Evolutionary conservation across 2,329 filamentous ascomycete species (phyloP).

Genomic region (Alternaria gansuensis): DNA sequence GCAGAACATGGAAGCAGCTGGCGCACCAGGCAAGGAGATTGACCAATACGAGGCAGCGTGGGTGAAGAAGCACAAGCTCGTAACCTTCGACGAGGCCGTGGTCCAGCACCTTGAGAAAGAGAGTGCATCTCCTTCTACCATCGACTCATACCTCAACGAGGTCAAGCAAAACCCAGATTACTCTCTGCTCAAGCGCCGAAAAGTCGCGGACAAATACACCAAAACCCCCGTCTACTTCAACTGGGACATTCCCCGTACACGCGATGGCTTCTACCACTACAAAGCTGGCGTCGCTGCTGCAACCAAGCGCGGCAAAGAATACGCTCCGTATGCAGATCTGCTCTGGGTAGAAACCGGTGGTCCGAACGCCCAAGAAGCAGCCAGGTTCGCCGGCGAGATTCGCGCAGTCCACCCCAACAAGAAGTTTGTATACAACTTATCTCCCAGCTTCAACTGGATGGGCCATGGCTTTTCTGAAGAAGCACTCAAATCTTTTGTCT

Average conservation of each 20-base stretch:
- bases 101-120: constrained; percentile 75
- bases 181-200: constrained; percentile 79
- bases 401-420: constrained; percentile 75
- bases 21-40: constrained; percentile 80
- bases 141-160: constrained; percentile 72
- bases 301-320: constrained; percentile 91
- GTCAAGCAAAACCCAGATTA: constrained; percentile 73
- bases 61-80: constrained; percentile 84
- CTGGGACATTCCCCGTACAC: constrained; percentile 91
- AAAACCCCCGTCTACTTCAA: constrained; percentile 78
- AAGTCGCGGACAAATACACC: constrained; percentile 73
- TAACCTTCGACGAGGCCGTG: constrained; percentile 93
- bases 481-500: constrained; percentile 88
- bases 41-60: constrained; percentile 86
- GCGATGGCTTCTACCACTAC: constrained; percentile 95
- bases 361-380: constrained; percentile 80
- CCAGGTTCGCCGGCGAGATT: constrained; percentile 79
- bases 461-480: constrained; percentile 87
- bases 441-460: constrained; percentile 99
- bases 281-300: constrained; percentile 82
- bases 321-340: constrained; percentile 91
- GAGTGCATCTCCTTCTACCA: constrained; percentile 69
- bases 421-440: constrained; percentile 94
- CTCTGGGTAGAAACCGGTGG: constrained; percentile 97
- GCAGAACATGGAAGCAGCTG: constrained; percentile 85